A percentile compares a stretch with the other conserved stretches of the same genome.
These are phyloP conservation scores for Pythium coloratum DNA, from an alignment of 352 stramenopile genomes.

Conservation along the genomic window DNA sequence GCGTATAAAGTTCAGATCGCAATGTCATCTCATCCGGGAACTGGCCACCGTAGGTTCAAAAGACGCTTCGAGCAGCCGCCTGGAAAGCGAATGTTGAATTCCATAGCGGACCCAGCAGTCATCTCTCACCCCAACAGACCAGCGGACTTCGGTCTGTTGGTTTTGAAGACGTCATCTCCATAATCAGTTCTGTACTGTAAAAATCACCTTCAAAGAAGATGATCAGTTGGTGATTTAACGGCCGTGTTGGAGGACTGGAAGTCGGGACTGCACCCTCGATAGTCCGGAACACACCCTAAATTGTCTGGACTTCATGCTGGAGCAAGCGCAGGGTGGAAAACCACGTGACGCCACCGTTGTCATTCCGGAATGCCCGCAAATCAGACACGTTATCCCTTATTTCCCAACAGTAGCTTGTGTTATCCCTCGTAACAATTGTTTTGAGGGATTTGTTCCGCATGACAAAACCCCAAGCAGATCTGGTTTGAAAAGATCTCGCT, in stretches of 20 bases:
- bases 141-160: too few relatives aligned
- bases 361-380: not conserved
- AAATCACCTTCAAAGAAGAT: not conserved
- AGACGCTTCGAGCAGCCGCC: not conserved
- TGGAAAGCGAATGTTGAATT: too few relatives aligned
- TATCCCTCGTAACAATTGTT: not conserved
- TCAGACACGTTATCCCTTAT: not conserved
- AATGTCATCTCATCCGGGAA: not conserved
- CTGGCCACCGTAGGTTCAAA: not conserved
- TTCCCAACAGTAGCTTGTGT: not conserved
- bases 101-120: not conserved
- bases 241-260: not conserved
- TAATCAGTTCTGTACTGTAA: not conserved
- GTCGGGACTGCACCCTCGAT: not conserved
- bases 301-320: not conserved
- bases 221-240: not conserved
- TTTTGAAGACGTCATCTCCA: too few relatives aligned
- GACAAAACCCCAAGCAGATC: not conserved
- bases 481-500: conserved; percentile 1
- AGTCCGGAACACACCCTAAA: not conserved
- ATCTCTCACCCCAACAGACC: not conserved
- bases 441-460: not conserved
- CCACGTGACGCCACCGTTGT: not conserved
- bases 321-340: not conserved
- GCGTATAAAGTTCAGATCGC: not conserved